phyloP scores from a whole-genome alignment of 371 early-diverging fungal species.

The Syncephalastrum sp. region DNA sequence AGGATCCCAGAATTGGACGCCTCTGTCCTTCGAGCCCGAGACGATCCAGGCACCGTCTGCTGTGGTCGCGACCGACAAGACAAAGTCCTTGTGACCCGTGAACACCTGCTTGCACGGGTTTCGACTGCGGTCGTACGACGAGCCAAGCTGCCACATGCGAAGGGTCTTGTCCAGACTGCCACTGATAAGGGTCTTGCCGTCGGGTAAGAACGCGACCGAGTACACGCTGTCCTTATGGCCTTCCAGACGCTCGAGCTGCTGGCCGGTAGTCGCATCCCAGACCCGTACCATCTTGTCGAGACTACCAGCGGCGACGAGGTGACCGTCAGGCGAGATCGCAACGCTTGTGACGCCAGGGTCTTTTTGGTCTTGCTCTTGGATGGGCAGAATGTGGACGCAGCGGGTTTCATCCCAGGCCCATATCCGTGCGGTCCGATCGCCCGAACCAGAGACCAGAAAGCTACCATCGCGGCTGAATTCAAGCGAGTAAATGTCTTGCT shows the following conservation, averaged over 20 bases:
- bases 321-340: conserved; percentile 81
- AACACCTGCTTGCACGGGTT: conserved; percentile 56
- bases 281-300: conserved; percentile 89
- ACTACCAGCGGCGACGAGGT: conserved; percentile 81
- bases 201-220: conserved; percentile 92
- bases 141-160: conserved; percentile 85
- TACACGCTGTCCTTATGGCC: conserved; percentile 97
- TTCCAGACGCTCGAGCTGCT: conserved; percentile 81
- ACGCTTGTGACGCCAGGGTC: conserved; percentile 95
- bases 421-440: conserved; percentile 87
- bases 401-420: conserved; percentile 83
- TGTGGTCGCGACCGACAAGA: conserved; percentile 91
- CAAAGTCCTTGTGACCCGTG: conserved; percentile 87
- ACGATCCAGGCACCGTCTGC: conserved; percentile 92
- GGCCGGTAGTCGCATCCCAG: conserved; percentile 87
- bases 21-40: conserved; percentile 92
- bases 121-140: conserved; percentile 22
- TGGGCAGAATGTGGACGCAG: conserved; percentile 67
- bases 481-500: conserved; percentile 94
- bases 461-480: conserved; percentile 93
- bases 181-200: conserved; percentile 87
- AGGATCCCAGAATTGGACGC: conserved; percentile 95
- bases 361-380: conserved; percentile 76
- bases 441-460: conserved; percentile 89
- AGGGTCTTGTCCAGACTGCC: conserved; percentile 94